Conservation (phyloP, 2,329 filamentous ascomycete species). For the Venturia nashicola region DNA sequence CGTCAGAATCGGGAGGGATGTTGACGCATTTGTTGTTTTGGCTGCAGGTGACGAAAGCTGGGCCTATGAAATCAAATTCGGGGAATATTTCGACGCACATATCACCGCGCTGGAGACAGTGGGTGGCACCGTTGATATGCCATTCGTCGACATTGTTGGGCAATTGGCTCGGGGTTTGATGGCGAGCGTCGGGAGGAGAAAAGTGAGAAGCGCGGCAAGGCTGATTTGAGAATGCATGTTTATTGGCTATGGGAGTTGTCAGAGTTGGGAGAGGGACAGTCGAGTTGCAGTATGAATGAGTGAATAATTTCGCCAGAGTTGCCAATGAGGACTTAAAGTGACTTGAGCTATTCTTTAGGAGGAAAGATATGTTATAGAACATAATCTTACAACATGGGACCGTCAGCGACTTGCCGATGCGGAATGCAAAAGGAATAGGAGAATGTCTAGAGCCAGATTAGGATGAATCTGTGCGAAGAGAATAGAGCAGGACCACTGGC, state of each 20-base stretch:
- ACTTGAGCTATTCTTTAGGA: too few species aligned
- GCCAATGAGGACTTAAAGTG: too few species aligned
- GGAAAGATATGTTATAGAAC: too few species aligned
- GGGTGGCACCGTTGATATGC: background rate
- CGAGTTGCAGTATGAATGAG: too few species aligned
- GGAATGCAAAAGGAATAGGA: too few species aligned
- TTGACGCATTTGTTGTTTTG: background rate
- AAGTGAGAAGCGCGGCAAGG: background rate
- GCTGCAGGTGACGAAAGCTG: background rate
- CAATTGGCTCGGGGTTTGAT: background rate
- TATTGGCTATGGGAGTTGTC: background rate
- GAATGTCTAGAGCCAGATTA: too few species aligned
- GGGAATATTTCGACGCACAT: background rate
- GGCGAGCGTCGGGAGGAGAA: background rate
- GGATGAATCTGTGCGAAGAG: too few species aligned
- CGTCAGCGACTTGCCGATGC: too few species aligned
- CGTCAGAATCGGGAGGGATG: background rate
- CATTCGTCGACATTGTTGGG: background rate
- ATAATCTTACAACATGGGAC: too few species aligned
- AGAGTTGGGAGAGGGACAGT: background rate
- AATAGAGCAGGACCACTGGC: too few species aligned
- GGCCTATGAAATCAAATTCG: background rate
- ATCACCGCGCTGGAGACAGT: background rate
- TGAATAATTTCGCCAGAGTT: too few species aligned
- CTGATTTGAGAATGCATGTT: background rate